These are phyloP conservation scores for Citrullus colocynthis DNA, from an alignment of 306 rosid species.

Conservation along the genomic window DNA sequence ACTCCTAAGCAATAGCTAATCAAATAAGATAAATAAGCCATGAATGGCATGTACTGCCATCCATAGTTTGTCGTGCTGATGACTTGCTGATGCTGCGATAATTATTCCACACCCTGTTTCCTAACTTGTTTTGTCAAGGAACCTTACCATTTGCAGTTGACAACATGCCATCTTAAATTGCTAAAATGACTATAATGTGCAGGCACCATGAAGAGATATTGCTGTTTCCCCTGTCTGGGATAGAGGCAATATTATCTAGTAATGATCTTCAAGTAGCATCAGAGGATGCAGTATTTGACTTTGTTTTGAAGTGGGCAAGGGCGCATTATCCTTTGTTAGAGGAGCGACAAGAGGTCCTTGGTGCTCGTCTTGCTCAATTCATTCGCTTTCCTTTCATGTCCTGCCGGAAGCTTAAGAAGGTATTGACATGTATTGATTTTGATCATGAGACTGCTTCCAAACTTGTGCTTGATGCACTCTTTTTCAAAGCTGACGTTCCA, in stretches of 20 bases:
- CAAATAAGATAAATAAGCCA: not conserved
- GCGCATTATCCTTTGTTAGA: conserved; percentile 50
- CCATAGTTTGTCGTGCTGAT: no score
- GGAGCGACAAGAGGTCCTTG: conserved; percentile 71
- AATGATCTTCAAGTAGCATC: conserved; percentile 93
- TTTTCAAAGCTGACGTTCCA: conserved; percentile 88
- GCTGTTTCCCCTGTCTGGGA: conserved; percentile 73
- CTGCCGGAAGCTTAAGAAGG: conserved; percentile 85
- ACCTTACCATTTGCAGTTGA: no score
- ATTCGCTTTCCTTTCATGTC: conserved; percentile 94
- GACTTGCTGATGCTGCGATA: no score
- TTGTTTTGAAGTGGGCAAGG: conserved; percentile 83
- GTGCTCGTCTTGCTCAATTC: conserved; percentile 51
- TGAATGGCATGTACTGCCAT: no score
- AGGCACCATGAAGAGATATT: conserved; percentile 83
- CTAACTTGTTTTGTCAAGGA: no score
- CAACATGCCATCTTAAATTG: not conserved
- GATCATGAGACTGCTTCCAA: conserved; percentile 74
- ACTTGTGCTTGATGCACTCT: conserved; percentile 77
- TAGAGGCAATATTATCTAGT: conserved; percentile 78
- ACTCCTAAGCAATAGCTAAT: not conserved
- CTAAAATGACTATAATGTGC: not conserved
- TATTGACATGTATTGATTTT: conserved; percentile 66
- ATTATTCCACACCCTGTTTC: no score
- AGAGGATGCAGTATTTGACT: conserved; percentile 89